These are phyloP conservation scores for Pichiaceae sp. DNA, from an alignment of 1,139 yeast species.

Conservation along the genomic window DNA sequence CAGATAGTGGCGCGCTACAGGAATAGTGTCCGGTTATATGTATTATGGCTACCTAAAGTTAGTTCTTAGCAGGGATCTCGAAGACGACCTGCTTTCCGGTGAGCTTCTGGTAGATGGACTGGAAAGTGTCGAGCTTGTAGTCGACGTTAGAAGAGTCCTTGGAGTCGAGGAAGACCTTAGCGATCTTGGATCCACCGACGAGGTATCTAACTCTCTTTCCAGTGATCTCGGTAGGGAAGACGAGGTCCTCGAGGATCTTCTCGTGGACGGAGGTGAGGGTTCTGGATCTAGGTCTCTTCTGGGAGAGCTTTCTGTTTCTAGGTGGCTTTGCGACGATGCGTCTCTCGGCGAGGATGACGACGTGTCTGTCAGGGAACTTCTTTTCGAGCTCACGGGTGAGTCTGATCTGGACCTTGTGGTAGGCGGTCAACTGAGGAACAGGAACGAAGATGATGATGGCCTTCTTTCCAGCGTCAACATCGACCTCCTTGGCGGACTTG, in stretches of 20 bases:
- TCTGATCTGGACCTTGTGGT: conserved; percentile 97
- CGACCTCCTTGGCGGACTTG: conserved; percentile 97
- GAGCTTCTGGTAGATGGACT: conserved; percentile 95
- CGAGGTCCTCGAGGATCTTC: conserved; percentile 97
- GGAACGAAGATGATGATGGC: conserved; percentile 98
- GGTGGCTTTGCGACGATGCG: conserved; percentile 98
- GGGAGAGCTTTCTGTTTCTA: conserved; percentile 83
- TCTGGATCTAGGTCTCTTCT: conserved; percentile 99
- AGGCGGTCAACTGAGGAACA: conserved; percentile 84
- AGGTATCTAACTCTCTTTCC: conserved; percentile 99
- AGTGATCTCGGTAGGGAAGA: conserved; percentile 98
- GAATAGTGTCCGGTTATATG: too few relatives aligned
- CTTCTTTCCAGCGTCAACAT: conserved; percentile 97
- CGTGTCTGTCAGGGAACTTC: conserved; percentile 99
- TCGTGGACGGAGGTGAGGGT: conserved; percentile 98
- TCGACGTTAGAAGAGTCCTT: conserved; percentile 97
- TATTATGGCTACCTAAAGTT: background rate
- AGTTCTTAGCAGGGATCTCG: conserved; percentile 71
- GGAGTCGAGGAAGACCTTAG: conserved; percentile 96
- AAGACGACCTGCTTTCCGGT: conserved; percentile 99
- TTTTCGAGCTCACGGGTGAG: conserved; percentile 99
- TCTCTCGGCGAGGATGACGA: conserved; percentile 98
- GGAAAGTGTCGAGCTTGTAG: conserved; percentile 99
- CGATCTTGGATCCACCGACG: conserved; percentile 98
- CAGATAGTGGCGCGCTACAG: too few relatives aligned